Base-by-base conservation (phyloP, 1,284 basidiomycete species). In the Leccinum fallax region DNA sequence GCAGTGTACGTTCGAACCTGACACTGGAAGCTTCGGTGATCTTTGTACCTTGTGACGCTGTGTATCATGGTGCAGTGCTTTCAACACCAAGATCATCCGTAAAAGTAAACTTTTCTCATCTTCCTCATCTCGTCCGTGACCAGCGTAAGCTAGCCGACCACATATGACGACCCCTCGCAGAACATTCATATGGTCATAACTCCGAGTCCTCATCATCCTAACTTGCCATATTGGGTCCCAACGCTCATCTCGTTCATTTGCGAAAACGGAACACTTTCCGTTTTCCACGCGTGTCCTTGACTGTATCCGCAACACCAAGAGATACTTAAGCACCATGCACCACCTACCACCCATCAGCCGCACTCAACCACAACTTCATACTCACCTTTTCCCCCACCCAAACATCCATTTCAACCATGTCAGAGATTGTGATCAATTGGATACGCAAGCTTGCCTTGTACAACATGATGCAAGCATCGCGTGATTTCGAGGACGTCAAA, bases 401-500 rank as follows among this genome's bases (percentile, higher is more conserved):
- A 53, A 6, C 43, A 10, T 55, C 4, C n/a, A 3, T 55, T n/a
- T 57, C 62, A 24, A 52, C 53, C 30, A 61, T 54, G 7, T 32
- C 48, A 32, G 28, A 36, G 2, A 16, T 28, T 16, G 2, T 54
- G 26, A 10, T 53, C 11, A 48, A 8, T 26, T 5, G 57, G 7
- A 32, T 71, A 28, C 68, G 62, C 11, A 7, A 10, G 36, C 28
- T 62, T 6, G 69, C 69, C 1, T 26, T 66, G 0, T 68, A 71
- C 3, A 40, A 72, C 5, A 64, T 61, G 59, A 62, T 71, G 43
- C 49, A 1, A 6, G 58, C 63, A 5, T 71, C 68, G 3, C 13
- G 3, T 3, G 63, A 69, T 57, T 71, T 71, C 48, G 57, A 65
- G 40, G 69, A 73, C 10, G 62, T 71, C 61, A 72, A 49, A 30